phyloP scores from a whole-genome alignment of 2,329 filamentous ascomycete species.

The Penicillium sp. region DNA sequence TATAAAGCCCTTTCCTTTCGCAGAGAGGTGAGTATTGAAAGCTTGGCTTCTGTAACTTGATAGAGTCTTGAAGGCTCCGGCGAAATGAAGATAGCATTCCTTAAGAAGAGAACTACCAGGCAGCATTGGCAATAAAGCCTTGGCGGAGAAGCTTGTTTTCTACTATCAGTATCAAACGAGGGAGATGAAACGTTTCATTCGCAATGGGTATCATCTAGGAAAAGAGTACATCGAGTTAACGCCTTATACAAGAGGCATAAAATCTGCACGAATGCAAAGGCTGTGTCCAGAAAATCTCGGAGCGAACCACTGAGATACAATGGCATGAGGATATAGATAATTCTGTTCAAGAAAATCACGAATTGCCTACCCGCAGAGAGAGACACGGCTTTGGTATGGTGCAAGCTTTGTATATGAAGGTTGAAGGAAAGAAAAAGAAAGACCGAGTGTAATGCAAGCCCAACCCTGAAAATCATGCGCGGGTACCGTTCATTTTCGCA shows the following conservation, averaged over 20 bases:
- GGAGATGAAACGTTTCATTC: background rate
- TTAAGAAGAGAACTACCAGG: too few species aligned
- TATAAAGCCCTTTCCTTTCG: too few species aligned
- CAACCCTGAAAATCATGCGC: background rate
- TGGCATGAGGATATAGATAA: background rate
- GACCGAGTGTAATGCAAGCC: background rate
- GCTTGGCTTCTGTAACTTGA: too few species aligned
- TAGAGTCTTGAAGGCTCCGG: too few species aligned
- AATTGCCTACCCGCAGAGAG: background rate
- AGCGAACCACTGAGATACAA: background rate
- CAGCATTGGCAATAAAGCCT: too few species aligned
- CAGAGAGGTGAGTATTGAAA: too few species aligned
- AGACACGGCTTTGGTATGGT: too few species aligned
- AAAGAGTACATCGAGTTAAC: background rate
- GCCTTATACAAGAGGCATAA: background rate
- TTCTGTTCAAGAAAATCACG: background rate
- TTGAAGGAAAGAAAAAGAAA: background rate
- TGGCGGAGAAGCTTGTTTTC: too few species aligned
- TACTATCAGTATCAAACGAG: too few species aligned
- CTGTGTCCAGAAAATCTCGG: background rate
- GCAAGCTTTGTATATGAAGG: too few species aligned
- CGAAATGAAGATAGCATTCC: too few species aligned
- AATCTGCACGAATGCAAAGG: background rate
- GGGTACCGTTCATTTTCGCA: constrained; percentile 20
- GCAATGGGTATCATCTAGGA: background rate